phyloP scores from a whole-genome alignment of 805 yeast genomes.

The Wickerhamomyces alni region DNA sequence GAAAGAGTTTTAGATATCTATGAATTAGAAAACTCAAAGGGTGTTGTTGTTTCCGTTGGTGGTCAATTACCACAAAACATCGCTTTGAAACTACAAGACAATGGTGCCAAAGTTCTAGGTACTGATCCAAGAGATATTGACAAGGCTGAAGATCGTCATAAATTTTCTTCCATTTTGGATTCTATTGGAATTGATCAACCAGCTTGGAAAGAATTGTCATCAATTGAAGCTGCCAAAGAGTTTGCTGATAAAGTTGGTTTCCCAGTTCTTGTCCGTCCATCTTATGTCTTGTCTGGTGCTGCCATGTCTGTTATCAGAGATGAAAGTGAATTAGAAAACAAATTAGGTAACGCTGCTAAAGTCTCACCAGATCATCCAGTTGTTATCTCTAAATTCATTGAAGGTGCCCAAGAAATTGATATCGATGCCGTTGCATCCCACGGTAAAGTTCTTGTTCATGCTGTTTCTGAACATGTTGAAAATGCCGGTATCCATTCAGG shows the following conservation, averaged over 20 bases:
- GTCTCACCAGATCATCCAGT: slow-evolving; percentile 97
- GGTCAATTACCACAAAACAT: slow-evolving; percentile 98
- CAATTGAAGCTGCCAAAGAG: slow-evolving; percentile 74
- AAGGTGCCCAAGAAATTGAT: slow-evolving; percentile 95
- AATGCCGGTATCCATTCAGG: slow-evolving; percentile 99
- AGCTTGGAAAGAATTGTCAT: slow-evolving; percentile 92
- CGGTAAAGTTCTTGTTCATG: slow-evolving; percentile 88
- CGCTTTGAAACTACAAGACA: slow-evolving; percentile 72
- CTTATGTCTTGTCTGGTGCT: slow-evolving; percentile 96
- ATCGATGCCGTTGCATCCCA: slow-evolving; percentile 93
- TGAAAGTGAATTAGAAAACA: slow-evolving; percentile 72
- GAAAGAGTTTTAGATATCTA: slow-evolving; percentile 98
- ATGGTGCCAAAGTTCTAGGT: slow-evolving; percentile 87
- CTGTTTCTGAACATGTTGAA: slow-evolving; percentile 95
- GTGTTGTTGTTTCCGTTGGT: slow-evolving; percentile 94
- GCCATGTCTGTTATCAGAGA: slow-evolving; percentile 93
- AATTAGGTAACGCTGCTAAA: slow-evolving; percentile 81
- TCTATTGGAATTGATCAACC: slow-evolving; percentile 95
- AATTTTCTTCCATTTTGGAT: slow-evolving; percentile 90
- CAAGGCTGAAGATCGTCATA: slow-evolving; percentile 97
- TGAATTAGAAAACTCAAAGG: slow-evolving; percentile 83
- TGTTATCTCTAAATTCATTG: slow-evolving; percentile 91
- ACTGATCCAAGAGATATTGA: slow-evolving; percentile 94
- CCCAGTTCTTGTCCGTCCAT: slow-evolving; percentile 97
- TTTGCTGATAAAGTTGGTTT: slow-evolving; percentile 85